These are phyloP conservation scores for Exophiala bonariae DNA, from an alignment of 2,329 filamentous ascomycete genomes.

Conservation along the genomic window DNA sequence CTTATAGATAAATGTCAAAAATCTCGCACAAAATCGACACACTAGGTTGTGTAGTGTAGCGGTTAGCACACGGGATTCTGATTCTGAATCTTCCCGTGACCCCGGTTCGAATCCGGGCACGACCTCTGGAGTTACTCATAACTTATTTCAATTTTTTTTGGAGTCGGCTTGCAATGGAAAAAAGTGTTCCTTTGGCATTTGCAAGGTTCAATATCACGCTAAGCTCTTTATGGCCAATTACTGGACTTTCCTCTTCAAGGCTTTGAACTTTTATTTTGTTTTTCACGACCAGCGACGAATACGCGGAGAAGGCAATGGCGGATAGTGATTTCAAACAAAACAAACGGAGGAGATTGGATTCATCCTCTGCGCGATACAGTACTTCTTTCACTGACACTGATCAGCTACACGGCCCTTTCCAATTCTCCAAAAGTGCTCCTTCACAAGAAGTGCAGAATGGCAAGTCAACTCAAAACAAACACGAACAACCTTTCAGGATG, in stretches of 20 bases:
- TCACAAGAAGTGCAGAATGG: conserved; percentile 54
- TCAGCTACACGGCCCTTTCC: conserved; percentile 68
- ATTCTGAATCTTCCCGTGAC: conserved; percentile 23
- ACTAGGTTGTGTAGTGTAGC: conserved; percentile 21
- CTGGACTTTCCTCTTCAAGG: no score
- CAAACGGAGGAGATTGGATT: conserved; percentile 27
- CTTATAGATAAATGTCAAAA: no score
- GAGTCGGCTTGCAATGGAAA: no score
- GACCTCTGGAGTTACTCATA: conserved; percentile 19
- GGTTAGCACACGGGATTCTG: conserved; percentile 32
- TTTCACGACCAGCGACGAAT: no score
- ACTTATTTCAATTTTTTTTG: no score
- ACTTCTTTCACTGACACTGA: conserved; percentile 41
- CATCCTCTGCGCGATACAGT: no score
- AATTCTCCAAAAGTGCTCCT: conserved; percentile 67
- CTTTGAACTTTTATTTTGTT: no score
- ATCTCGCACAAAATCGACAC: no score
- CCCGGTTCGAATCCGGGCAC: conserved; percentile 31
- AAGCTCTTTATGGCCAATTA: no score
- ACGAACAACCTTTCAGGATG: no score
- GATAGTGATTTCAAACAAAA: conserved; percentile 31
- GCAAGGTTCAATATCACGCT: no score
- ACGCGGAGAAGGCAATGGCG: conserved; percentile 9
- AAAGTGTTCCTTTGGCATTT: no score
- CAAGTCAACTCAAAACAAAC: conserved; percentile 56